phyloP scores from a whole-genome alignment of 805 yeast genomes.

The Lipomyces spencermartinsiae region DNA sequence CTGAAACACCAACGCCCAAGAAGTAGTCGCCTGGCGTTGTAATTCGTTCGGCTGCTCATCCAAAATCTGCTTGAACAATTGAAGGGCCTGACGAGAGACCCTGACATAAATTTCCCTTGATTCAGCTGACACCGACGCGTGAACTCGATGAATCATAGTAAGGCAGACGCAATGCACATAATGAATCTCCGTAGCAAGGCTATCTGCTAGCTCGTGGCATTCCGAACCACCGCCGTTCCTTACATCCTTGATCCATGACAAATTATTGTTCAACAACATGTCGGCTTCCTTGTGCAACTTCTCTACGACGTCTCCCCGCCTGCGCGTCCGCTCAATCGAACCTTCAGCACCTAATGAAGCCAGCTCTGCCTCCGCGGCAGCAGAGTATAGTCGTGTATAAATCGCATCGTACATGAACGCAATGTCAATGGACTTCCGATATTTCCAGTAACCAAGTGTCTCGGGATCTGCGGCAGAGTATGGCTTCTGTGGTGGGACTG shows the following conservation, averaged over 20 bases:
- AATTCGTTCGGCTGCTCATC: slow-evolving; percentile 20
- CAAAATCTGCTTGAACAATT: slow-evolving; percentile 23
- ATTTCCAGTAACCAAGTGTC: slow-evolving; percentile 27
- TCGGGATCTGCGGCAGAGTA: slow-evolving; percentile 13
- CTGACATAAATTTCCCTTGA: slow-evolving; percentile 27
- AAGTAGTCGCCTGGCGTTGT: slow-evolving; percentile 25
- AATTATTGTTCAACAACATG: slow-evolving; percentile 9
- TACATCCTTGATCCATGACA: slow-evolving; percentile 25
- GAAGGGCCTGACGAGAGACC: slow-evolving; percentile 31
- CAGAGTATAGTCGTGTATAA: slow-evolving; percentile 30
- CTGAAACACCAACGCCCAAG: slow-evolving; percentile 36
- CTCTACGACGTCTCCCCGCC: slow-evolving; percentile 26
- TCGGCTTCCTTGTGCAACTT: slow-evolving; percentile 27
- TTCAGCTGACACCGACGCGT: slow-evolving; percentile 21
- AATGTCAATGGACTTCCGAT: slow-evolving; percentile 28
- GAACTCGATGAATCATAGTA: slow-evolving; percentile 33
- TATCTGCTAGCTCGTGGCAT: slow-evolving; percentile 13
- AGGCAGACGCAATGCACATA: slow-evolving; percentile 30
- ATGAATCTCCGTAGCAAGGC: slow-evolving; percentile 19
- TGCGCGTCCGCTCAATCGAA: slow-evolving; percentile 18
- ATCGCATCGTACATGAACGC: slow-evolving; percentile 36
- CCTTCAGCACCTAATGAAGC: slow-evolving; percentile 25
- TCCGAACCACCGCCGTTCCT: slow-evolving; percentile 15
- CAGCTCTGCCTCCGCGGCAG: slow-evolving; percentile 33
- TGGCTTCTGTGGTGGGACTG: slow-evolving; percentile 23